Evolutionary conservation across 352 stramenopile species (phyloP), one percentile per base, ranked within the genome.

Genomic region (Globisporangium megalacanthum): DNA sequence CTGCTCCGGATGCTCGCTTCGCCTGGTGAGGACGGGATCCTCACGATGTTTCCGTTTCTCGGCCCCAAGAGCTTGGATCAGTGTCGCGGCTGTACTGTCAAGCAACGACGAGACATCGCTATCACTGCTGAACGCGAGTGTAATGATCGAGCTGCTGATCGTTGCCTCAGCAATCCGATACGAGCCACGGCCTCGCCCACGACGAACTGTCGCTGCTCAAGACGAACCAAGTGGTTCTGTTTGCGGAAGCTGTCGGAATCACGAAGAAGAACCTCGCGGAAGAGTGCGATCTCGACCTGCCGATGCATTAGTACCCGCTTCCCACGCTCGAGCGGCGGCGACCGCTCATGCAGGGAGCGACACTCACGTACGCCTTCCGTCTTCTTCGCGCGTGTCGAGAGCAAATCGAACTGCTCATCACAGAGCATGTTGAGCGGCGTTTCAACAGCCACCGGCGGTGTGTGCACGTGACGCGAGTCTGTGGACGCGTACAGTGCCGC

Each of bases 141-240:
- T 89, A 61, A 67, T 72, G 0, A 20, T 83, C 19, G 37, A 50
- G 2, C 59, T 83, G 29, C 58, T 85, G 0, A 75, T 85, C 59
- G 35, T 65, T 25, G 42, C 81, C 25, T 36, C 49, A 56, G n/a
- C 45, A 52, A 44, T 52, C 54, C 10, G 41, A 61, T 20, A 52
- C 35, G 44, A 53, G 54, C 15, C 55, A 64, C n/a, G 49, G 52
- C 8, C 61, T 94, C 47, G 58, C 66, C 3, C 51, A 66, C 4
- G 56, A 69, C 35, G 75, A 77, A 6, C 70, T 90, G 56, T 56
- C 60, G 19, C 49, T 92, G 14, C 52, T 94, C 42, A 81, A 89
- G 52, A 79, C 72, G 8, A 93, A 92, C 61, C 85, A 94, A 52
- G 51, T 92, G 1, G 84, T 81, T 61, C 35, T 94, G 14, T 67